phyloP scores from a whole-genome alignment of 2,329 filamentous ascomycete species.

The Botrytis pseudocinerea region DNA sequence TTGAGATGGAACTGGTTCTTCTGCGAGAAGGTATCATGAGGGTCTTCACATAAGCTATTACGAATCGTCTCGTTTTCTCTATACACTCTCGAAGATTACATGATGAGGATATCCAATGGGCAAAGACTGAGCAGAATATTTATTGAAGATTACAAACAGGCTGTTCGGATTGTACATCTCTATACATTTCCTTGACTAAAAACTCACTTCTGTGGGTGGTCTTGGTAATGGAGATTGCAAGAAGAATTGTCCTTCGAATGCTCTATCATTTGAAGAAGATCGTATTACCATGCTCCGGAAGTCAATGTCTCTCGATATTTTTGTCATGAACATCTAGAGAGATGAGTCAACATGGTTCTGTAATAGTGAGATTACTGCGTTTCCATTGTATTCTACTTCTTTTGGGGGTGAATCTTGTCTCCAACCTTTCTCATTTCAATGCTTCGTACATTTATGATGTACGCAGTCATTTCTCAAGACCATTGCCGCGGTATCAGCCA shows the following conservation, averaged over 20 bases:
- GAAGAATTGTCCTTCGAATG: slow-evolving; percentile 33
- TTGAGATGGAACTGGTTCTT: slow-evolving; percentile 49
- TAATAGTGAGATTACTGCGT: slow-evolving; percentile 48
- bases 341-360: slow-evolving; percentile 37
- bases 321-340: slow-evolving; percentile 27
- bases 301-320: slow-evolving; percentile 26
- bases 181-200: slow-evolving; percentile 27
- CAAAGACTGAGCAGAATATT: slow-evolving; percentile 39
- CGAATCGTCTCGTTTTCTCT: slow-evolving; percentile 34
- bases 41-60: slow-evolving; percentile 44
- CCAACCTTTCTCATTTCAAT: slow-evolving; percentile 44
- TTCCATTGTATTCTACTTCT: slow-evolving; percentile 38
- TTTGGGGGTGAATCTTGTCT: slow-evolving; percentile 44
- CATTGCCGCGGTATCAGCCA: slow-evolving; percentile 55
- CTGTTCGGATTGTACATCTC: slow-evolving; percentile 35
- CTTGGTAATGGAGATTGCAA: slow-evolving; percentile 43
- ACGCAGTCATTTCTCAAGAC: slow-evolving; percentile 47
- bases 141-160: slow-evolving; percentile 40
- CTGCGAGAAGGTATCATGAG: slow-evolving; percentile 51
- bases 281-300: slow-evolving; percentile 40
- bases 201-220: slow-evolving; percentile 28
- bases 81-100: slow-evolving; percentile 34
- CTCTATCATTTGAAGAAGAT: slow-evolving; percentile 31
- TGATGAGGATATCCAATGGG: slow-evolving; percentile 27
- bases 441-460: slow-evolving; percentile 34